Conservation (phyloP, 2,329 filamentous ascomycete genomes). For the Sclerotinia spermophila region DNA sequence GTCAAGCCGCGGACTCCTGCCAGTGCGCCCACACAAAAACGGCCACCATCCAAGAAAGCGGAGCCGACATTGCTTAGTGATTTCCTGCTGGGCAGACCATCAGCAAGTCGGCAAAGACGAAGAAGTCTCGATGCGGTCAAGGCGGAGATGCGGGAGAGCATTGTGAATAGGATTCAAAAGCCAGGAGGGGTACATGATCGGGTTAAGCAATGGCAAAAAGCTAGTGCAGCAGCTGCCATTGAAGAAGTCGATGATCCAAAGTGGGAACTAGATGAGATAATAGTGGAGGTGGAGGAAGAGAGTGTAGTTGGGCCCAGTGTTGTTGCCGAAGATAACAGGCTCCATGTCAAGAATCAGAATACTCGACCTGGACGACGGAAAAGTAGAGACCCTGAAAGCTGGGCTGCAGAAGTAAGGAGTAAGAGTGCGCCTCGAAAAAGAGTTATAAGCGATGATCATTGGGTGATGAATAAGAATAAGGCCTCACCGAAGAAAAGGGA, state of each 20-base stretch:
- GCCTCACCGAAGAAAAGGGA: conserved; percentile 42
- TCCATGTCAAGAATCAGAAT: conserved; percentile 43
- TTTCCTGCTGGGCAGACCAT: conserved; percentile 55
- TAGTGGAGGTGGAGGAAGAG: conserved; percentile 55
- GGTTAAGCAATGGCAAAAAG: conserved; percentile 80
- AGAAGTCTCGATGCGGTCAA: conserved; percentile 58
- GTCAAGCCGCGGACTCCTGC: conserved; percentile 27
- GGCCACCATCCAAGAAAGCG: conserved; percentile 26
- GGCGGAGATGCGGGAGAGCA: conserved; percentile 48
- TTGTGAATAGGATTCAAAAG: conserved; percentile 56
- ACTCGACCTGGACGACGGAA: conserved; percentile 25
- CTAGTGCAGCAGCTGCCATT: conserved; percentile 63
- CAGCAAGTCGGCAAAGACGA: conserved; percentile 52
- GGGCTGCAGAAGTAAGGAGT: conserved; percentile 24
- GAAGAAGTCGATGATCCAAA: conserved; percentile 48
- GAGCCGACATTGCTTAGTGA: conserved; percentile 53
- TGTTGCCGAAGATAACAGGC: conserved; percentile 54
- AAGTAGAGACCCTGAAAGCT: conserved; percentile 35
- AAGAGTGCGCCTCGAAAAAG: conserved; percentile 69
- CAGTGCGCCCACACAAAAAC: conserved; percentile 31
- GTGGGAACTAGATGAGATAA: conserved; percentile 59
- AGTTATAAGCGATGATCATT: conserved; percentile 90
- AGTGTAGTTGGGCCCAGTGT: conserved; percentile 42
- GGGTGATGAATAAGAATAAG: conserved; percentile 56
- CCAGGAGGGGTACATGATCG: conserved; percentile 71